Evolutionary conservation across 352 stramenopile genomes (phyloP).

Genomic region (Phytophthora capsici): DNA sequence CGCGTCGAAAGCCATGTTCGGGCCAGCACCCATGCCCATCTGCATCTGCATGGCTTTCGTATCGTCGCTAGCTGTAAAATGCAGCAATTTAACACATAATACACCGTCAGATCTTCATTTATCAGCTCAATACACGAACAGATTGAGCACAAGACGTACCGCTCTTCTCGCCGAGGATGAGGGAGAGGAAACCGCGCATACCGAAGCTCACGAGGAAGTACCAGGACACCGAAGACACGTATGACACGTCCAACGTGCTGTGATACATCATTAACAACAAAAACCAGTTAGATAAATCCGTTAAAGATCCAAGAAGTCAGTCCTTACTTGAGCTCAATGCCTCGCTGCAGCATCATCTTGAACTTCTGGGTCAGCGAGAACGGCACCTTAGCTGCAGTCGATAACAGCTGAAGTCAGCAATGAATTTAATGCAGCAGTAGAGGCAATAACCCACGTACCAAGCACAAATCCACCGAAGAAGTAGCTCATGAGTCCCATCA

Average conservation of each 20-base stretch:
- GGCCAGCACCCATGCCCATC: slow-evolving; percentile 89
- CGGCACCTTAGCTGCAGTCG: slow-evolving; percentile 92
- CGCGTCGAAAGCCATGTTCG: slow-evolving; percentile 91
- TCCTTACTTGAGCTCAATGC: slow-evolving; percentile 93
- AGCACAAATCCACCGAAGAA: slow-evolving; percentile 99
- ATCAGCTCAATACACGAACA: not conserved
- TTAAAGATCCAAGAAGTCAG: not conserved
- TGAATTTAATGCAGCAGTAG: not conserved
- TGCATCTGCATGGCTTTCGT: slow-evolving; percentile 93
- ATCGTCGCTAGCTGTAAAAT: slow-evolving; percentile 78
- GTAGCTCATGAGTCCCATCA: slow-evolving; percentile 99
- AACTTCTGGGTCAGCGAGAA: slow-evolving; percentile 98
- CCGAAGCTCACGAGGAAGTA: slow-evolving; percentile 99
- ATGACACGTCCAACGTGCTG: slow-evolving; percentile 96
- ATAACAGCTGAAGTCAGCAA: too few relatives aligned
- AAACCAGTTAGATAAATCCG: not conserved
- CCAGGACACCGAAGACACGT: slow-evolving; percentile 98
- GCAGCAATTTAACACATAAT: not conserved
- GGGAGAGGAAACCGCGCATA: slow-evolving; percentile 95
- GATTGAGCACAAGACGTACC: slow-evolving; percentile 40
- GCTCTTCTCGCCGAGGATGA: slow-evolving; percentile 95
- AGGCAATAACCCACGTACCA: slow-evolving; percentile 42
- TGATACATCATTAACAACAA: slow-evolving; percentile 9
- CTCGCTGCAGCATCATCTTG: slow-evolving; percentile 98
- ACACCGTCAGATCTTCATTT: slow-evolving; percentile 1